phyloP scores from a whole-genome alignment of 2,329 filamentous ascomycete genomes.

The Cadophora sp. region DNA sequence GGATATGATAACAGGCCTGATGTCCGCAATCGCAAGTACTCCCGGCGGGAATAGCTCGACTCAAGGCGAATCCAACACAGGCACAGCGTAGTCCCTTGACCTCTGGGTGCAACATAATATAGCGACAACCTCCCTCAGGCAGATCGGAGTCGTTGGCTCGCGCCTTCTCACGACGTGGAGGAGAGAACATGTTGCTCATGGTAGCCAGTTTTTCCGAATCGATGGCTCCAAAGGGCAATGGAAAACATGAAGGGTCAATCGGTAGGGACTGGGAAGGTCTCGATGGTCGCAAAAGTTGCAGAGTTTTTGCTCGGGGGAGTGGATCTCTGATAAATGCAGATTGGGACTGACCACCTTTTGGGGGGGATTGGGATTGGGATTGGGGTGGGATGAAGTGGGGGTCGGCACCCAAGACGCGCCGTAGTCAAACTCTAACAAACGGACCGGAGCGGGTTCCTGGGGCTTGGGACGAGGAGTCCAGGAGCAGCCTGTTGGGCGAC shows the following conservation, averaged over 20 bases:
- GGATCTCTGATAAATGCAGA: slow-evolving; percentile 28
- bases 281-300: slow-evolving; percentile 9
- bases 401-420: slow-evolving; percentile 11
- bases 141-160: slow-evolving; percentile 52
- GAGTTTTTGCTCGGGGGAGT: slow-evolving; percentile 21
- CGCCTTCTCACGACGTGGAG: slow-evolving; percentile 42
- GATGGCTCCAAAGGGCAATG: slow-evolving; percentile 37
- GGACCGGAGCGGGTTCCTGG: slow-evolving; percentile 13
- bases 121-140: slow-evolving; percentile 64
- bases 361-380: slow-evolving; percentile 18
- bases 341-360: slow-evolving; percentile 17
- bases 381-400: slow-evolving; percentile 22
- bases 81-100: slow-evolving; percentile 64
- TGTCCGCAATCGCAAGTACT: slow-evolving; percentile 66
- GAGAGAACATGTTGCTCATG: slow-evolving; percentile 40
- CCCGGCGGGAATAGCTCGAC: slow-evolving; percentile 58
- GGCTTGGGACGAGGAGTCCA: neutral
- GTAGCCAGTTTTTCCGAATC: slow-evolving; percentile 32
- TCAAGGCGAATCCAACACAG: slow-evolving; percentile 63
- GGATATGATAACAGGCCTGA: slow-evolving; percentile 64
- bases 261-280: slow-evolving; percentile 27
- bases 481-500: neutral
- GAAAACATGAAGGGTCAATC: slow-evolving; percentile 36
- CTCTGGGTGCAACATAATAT: slow-evolving; percentile 62
- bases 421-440: slow-evolving; percentile 17